Percentiles rank a stretch among this genome's conserved stretches.
Evolutionary conservation across 768 basidiomycete genomes (phyloP).

Genomic region (Rhodotorula diobovata): DNA sequence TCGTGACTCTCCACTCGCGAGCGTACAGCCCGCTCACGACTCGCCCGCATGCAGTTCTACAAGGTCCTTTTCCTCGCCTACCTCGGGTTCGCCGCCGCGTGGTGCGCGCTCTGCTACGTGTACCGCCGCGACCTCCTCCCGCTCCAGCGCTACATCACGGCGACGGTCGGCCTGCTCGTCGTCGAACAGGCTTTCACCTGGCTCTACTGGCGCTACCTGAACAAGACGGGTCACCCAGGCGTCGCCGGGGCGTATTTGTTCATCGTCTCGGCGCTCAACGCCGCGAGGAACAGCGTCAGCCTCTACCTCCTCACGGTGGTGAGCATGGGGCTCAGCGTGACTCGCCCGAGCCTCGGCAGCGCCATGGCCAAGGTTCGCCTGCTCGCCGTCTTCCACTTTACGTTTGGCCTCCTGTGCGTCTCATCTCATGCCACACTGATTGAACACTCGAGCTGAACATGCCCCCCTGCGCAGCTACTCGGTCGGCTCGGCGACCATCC

Average conservation of each 20-base stretch:
- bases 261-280: conserved; percentile 91
- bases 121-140: conserved; percentile 79
- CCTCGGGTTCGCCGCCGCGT: conserved; percentile 59
- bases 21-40: background rate
- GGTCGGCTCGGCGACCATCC: conserved; percentile 87
- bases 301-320: conserved; percentile 94
- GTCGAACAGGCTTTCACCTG: conserved; percentile 86
- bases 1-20: too few relatives aligned
- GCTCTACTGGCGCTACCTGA: conserved; percentile 93
- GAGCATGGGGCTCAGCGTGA: conserved; percentile 84
- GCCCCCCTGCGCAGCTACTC: conserved; percentile 67
- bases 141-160: conserved; percentile 88
- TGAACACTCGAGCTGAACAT: conserved; percentile 42
- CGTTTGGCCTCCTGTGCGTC: conserved; percentile 73
- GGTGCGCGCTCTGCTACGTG: conserved; percentile 79
- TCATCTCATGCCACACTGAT: background rate
- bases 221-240: conserved; percentile 59
- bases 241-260: conserved; percentile 83
- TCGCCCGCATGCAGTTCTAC: conserved; percentile 31
- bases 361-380: conserved; percentile 79
- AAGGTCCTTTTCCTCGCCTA: conserved; percentile 72
- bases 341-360: conserved; percentile 75
- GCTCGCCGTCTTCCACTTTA: conserved; percentile 76
- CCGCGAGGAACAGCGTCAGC: conserved; percentile 75
- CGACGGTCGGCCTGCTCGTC: conserved; percentile 75